Conservation (phyloP, 2,329 filamentous ascomycete genomes). For the Verticillium alfalfae region DNA sequence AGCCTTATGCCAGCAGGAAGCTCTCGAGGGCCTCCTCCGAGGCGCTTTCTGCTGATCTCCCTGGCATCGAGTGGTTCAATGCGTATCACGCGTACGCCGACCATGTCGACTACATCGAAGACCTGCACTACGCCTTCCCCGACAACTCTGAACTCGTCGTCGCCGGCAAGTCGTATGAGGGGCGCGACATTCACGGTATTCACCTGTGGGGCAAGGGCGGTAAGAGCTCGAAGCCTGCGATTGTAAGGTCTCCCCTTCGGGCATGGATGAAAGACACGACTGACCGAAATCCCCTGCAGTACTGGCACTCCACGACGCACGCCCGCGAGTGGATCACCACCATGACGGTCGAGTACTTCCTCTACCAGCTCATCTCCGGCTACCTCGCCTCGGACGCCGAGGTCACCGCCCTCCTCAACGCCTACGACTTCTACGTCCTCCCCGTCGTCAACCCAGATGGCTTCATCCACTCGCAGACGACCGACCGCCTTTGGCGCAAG, state of each 20-base stretch:
- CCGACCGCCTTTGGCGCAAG: slow-evolving; percentile 48
- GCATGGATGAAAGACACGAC: neutral
- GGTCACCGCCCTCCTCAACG: slow-evolving; percentile 43
- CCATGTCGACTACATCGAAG: slow-evolving; percentile 40
- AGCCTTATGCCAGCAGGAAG: slow-evolving; percentile 2
- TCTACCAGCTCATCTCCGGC: slow-evolving; percentile 39
- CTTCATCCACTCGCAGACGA: slow-evolving; percentile 47
- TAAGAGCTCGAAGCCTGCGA: slow-evolving; percentile 40
- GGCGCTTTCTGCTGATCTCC: slow-evolving; percentile 12
- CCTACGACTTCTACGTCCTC: slow-evolving; percentile 62
- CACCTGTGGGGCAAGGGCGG: slow-evolving; percentile 45
- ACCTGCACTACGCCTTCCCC: slow-evolving; percentile 36
- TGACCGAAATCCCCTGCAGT: slow-evolving; percentile 4
- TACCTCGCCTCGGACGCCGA: slow-evolving; percentile 31
- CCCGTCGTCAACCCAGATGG: slow-evolving; percentile 59
- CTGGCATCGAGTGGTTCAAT: slow-evolving; percentile 40
- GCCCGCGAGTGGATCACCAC: slow-evolving; percentile 56
- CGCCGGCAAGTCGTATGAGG: slow-evolving; percentile 40
- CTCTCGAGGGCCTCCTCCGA: neutral
- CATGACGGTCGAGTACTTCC: slow-evolving; percentile 48
- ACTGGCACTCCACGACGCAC: slow-evolving; percentile 54
- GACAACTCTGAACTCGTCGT: slow-evolving; percentile 41
- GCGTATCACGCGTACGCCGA: slow-evolving; percentile 47
- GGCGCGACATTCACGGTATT: slow-evolving; percentile 54
- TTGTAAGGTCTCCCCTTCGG: slow-evolving; percentile 14